These are phyloP conservation scores for Fusarium mexicanum DNA, from an alignment of 2,329 filamentous ascomycete genomes.

Conservation along the genomic window DNA sequence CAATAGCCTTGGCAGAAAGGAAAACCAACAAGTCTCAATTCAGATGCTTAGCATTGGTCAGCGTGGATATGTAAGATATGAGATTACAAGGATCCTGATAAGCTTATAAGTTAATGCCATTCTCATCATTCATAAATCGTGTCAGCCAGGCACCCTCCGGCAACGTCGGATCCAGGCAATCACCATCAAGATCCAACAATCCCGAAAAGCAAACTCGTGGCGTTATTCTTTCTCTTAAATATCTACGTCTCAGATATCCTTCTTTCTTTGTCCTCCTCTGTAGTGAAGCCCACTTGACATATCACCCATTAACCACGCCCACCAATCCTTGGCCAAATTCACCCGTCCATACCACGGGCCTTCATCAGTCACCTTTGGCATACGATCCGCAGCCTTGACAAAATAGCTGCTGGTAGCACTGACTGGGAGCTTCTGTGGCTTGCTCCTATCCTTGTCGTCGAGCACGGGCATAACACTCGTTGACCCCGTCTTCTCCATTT, in stretches of 20 bases:
- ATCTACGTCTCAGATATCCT: slow-evolving; percentile 17
- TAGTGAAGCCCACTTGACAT: slow-evolving; percentile 48
- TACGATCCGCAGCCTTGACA: slow-evolving; percentile 47
- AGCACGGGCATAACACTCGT: slow-evolving; percentile 58
- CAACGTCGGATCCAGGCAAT: not conserved
- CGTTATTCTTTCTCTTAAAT: not conserved
- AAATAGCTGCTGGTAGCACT: slow-evolving; percentile 49
- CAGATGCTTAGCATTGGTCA: not conserved
- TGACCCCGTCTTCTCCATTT: slow-evolving; percentile 60
- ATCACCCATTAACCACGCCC: slow-evolving; percentile 45
- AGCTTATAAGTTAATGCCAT: not conserved
- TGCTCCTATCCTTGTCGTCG: slow-evolving; percentile 31
- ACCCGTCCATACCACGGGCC: slow-evolving; percentile 50
- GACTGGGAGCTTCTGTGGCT: slow-evolving; percentile 42
- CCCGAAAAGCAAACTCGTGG: not conserved
- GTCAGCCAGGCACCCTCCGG: not conserved
- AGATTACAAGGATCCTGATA: not conserved
- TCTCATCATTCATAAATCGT: not conserved
- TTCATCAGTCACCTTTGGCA: slow-evolving; percentile 50
- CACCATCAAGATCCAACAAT: not conserved
- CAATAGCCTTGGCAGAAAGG: not conserved
- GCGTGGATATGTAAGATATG: not conserved
- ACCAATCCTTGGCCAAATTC: slow-evolving; percentile 45
- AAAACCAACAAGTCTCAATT: not conserved
- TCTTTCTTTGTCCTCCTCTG: slow-evolving; percentile 37